Conservation (phyloP, 305 asterid species). For the Fraxinus platypoda region DNA sequence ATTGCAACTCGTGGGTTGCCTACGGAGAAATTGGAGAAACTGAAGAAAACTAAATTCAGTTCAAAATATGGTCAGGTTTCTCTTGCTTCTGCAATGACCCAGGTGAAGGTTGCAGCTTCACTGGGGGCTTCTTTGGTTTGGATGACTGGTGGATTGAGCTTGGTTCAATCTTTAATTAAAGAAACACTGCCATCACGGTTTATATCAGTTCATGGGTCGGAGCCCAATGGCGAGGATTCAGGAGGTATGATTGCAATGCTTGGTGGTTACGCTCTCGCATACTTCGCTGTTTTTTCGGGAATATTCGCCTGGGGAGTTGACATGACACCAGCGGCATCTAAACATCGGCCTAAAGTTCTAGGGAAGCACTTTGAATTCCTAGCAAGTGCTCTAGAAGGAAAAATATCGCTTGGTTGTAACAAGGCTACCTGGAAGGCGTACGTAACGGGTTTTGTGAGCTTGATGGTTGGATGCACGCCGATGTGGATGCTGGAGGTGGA, state of each 20-base stretch:
- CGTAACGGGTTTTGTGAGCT: slow-evolving; percentile 61
- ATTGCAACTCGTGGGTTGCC: slow-evolving; percentile 65
- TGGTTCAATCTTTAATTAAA: slow-evolving; percentile 64
- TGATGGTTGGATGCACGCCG: slow-evolving; percentile 84
- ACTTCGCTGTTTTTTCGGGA: slow-evolving; percentile 61
- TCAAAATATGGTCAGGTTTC: slow-evolving; percentile 83
- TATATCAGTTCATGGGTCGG: slow-evolving; percentile 55
- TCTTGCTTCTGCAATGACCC: slow-evolving; percentile 67
- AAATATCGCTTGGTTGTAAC: slow-evolving; percentile 81
- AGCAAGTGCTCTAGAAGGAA: slow-evolving; percentile 74
- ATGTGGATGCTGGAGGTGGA: slow-evolving; percentile 83
- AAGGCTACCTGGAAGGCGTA: slow-evolving; percentile 78
- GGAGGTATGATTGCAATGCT: slow-evolving; percentile 71
- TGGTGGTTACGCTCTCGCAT: slow-evolving; percentile 86
- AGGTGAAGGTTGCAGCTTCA: slow-evolving; percentile 80
- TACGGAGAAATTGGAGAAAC: slow-evolving; percentile 52
- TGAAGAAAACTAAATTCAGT: slow-evolving; percentile 52
- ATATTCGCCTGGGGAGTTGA: slow-evolving; percentile 88
- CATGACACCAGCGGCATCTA: slow-evolving; percentile 53
- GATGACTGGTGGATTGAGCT: slow-evolving; percentile 66
- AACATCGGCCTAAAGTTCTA: slow-evolving; percentile 48
- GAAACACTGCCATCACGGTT: slow-evolving; percentile 93
- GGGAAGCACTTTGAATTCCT: slow-evolving; percentile 71
- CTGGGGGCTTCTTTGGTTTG: slow-evolving; percentile 86
- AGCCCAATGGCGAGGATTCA: slow-evolving; percentile 36